Evolutionary conservation across 177 flowering plant genomes (phyloP), one percentile per base, ranked within the genome.

Genomic region (Vitis hybrid): DNA sequence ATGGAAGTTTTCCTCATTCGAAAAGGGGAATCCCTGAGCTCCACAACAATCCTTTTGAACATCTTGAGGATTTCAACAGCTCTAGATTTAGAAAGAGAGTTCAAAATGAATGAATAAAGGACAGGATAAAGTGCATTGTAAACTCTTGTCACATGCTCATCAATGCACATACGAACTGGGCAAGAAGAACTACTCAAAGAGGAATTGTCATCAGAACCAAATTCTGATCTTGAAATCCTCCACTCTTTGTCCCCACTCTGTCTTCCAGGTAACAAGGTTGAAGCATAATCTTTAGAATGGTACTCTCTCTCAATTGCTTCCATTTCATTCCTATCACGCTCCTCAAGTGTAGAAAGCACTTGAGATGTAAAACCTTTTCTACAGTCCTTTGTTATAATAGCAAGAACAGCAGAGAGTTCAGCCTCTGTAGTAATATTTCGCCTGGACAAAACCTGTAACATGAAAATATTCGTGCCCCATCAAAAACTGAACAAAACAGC

Each of bases 221-320:
- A 56, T 80, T 95, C 99, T 55, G 84, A 80, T 84, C 99, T 89
- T 64, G 84, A 81, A 70, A 85, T 74, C 56, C 98, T 92, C 99
- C 99, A 95, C 77, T 86, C 90, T 76, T 88, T 86, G 79, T 87
- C 89, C 61, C 99, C 99, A 83, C 97, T 95, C 74, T 77, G 88
- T 76, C 99, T 88, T 72, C 98, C 98, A 46, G 99, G 99, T 76
- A 95, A 83, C 14, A 82, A 82, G 64, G 80, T 69, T 60, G 89
- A 84, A 68, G 71, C 67, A 77, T 88, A 90, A 64, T 83, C 86
- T 74, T 76, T 64, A 61, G 84, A 79, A 76, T 72, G 78, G 27
- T 76, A 76, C 70, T 65, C 74, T 74, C 81, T 80, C 67, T 90
- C 96, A 67, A 93, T 81, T 67, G 68, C 85, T 77, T 88, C 84